These are phyloP conservation scores for Theobroma cacao DNA, from an alignment of 345 rosid genomes.

Conservation along the genomic window DNA sequence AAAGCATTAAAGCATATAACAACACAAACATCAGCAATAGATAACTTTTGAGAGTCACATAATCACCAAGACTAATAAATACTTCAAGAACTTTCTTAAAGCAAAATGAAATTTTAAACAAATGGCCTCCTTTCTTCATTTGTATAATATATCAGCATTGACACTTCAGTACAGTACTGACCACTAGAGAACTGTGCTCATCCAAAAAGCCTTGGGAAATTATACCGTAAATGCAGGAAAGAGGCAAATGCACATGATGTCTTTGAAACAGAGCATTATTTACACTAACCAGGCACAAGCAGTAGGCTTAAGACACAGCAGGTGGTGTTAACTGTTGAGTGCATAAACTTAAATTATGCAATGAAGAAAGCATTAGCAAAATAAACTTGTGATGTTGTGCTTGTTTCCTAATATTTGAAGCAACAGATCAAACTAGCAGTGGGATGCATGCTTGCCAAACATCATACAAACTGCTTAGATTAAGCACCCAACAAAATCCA, in stretches of 20 bases:
- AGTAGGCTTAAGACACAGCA: background rate
- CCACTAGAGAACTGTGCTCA: background rate
- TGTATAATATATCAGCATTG: background rate
- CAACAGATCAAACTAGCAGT: background rate
- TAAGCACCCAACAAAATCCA: background rate
- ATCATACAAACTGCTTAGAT: background rate
- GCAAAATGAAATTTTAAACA: background rate
- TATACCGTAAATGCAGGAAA: background rate
- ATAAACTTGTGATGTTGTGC: background rate
- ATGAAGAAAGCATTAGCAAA: background rate
- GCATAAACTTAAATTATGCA: background rate
- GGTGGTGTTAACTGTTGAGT: background rate
- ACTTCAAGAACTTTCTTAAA: background rate
- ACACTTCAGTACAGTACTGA: background rate
- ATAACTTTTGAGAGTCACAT: background rate
- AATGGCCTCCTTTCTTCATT: background rate
- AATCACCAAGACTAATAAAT: background rate
- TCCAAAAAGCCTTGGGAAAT: background rate
- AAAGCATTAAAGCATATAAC: background rate
- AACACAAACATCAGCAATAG: background rate
- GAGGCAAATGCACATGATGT: background rate
- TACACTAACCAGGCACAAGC: background rate
- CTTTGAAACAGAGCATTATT: background rate
- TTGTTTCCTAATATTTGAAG: background rate
- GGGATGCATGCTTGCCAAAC: background rate